Evolutionary conservation across 257 asterid species (phyloP), one percentile per base, ranked within the genome.

Genomic region (Prunella vulgaris): DNA sequence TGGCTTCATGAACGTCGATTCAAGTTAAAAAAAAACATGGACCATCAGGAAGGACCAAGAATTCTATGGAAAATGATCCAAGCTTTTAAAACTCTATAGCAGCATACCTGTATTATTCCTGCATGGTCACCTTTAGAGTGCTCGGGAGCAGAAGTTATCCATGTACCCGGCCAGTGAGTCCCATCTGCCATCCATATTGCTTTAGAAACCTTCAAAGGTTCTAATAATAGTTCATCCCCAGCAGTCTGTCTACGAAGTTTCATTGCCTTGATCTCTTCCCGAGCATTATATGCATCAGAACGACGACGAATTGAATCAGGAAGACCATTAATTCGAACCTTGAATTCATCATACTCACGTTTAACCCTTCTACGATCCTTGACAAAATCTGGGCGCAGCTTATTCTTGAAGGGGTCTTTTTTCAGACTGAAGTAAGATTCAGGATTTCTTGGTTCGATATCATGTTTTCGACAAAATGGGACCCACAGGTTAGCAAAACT

Each of bases 151-250:
- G 89, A 70, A 76, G 53, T 78, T 64, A 75, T 53, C 97, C 96
- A 90, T 22, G 96, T 90, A 22, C 97, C 96, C 0, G 96, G 97
- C 97, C 97, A 90, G 78, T 90, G 90, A 40, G 97, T 86, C 64
- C 92, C 96, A 51, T 90, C 97, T 4, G 97, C 96, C 97, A 90
- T 90, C 97, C 97, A 90, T 2, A 94, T 90, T n/a, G 92, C 97
- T 76, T 85, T 88, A 24, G 92, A 72, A 42, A 88, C 78, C 80
- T 90, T 90, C 78, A 90, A 76, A 18, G 94, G 90, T 64, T 88
- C 97, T 21, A 80, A 67, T 1, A 64, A 53, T 13, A 25, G 44
- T 74, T 86, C 92, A 73, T 88, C 96, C 10, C 86, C 92, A 35
- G 62, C 84, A 65, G 74, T 64, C 80, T 85, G 92, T 15, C 95